Base-by-base conservation (phyloP, 23 red algal genomes). In the Agarophyton chilense region DNA sequence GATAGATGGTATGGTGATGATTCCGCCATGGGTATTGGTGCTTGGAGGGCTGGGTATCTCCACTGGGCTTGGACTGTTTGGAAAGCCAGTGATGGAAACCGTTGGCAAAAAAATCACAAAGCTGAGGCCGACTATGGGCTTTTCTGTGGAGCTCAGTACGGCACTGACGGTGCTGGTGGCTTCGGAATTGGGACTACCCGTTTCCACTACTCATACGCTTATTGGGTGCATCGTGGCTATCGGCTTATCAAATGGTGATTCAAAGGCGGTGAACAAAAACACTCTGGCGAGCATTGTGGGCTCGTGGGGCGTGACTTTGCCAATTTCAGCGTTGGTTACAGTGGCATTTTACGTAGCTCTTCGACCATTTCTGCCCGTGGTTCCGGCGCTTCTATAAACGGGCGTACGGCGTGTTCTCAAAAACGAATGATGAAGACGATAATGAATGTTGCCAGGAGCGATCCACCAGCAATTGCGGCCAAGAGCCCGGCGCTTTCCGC, bases 71-170 rank as follows among this genome's bases (percentile, higher is more conserved):
- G 87, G 54, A 2, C 53, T 93, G 42, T 98, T 92, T 60, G 96
- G 96, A 56, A 73, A 86, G 58, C 93, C 96, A 47, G 96, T 98
- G 24, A 98, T 98, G 96, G 96, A 98, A 44, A 98, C 96, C 16
- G 96, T 98, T 26, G 96, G 96, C 29, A 94, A 83, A 40, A 98
- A 98, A 60, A 98, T 98, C 42, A 98, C 96, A 38, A 93, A 95
- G 53, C 42, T 98, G 22, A 84, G 85, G 55, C 96, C 96, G 46
- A 98, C 92, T 42, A 92, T 91, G 82, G 96, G 96, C 6, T 98
- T 98, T 68, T 77, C 83, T 44, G 96, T 98, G 35, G 96, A 98
- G 57, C 86, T 98, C 25, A 87, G 90, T 50, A 98, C 96, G 32
- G 92, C 96, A 29, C 54, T 98, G 67, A 98, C 96, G n/a, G 96